phyloP scores from a whole-genome alignment of 257 asterid genomes.

The Datura wrightii region DNA sequence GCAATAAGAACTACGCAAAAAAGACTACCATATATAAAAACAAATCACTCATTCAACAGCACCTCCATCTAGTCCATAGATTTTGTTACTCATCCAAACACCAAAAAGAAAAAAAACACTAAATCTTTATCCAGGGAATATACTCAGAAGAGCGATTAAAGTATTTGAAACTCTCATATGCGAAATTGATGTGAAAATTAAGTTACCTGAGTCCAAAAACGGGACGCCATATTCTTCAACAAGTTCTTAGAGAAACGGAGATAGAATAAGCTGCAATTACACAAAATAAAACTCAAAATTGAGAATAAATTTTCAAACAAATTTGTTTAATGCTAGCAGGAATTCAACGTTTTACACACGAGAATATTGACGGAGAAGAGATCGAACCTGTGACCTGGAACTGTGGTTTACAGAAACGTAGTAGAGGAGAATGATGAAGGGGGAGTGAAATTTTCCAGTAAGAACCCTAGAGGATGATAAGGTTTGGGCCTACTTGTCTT shows the following conservation, averaged over 20 bases:
- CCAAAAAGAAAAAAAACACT: background rate
- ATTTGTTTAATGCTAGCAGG: background rate
- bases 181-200: background rate
- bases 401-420: background rate
- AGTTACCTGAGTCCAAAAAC: slow-evolving; percentile 68
- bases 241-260: background rate
- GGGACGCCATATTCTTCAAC: slow-evolving; percentile 51
- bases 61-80: background rate
- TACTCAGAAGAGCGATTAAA: background rate
- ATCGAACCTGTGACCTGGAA: slow-evolving; percentile 21
- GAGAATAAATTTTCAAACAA: background rate
- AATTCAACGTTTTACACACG: background rate
- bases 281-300: background rate
- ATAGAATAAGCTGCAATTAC: slow-evolving; percentile 2
- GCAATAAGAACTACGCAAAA: background rate
- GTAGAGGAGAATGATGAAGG: background rate
- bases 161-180: background rate
- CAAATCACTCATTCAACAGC: background rate
- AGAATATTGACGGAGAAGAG: slow-evolving; percentile 3
- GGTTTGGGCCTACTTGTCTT: slow-evolving; percentile 16
- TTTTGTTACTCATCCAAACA: background rate
- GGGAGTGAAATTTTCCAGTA: background rate
- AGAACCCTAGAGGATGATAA: slow-evolving; percentile 5
- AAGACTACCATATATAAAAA: background rate
- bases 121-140: background rate